Evolutionary conservation across 73 alveolate genomes (phyloP).

Genomic region (Stentor roeselii): DNA sequence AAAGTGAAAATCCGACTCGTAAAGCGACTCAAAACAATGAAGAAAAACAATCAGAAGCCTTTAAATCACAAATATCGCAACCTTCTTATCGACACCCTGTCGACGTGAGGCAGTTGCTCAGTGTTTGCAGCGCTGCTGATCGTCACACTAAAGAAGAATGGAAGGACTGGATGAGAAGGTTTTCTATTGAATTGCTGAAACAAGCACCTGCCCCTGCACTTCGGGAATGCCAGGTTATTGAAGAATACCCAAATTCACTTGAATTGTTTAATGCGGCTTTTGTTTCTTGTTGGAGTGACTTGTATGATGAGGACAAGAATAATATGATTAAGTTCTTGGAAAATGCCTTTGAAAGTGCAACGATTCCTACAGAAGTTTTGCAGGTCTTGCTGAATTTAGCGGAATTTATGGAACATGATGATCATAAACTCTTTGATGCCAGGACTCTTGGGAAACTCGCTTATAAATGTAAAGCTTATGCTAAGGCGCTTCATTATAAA

Average conservation of each 20-base stretch:
- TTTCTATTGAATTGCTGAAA: conserved; percentile 68
- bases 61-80: not conserved
- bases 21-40: not conserved
- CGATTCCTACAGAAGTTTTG: conserved; percentile 76
- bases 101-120: not conserved
- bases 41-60: conserved; percentile 14
- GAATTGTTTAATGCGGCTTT: conserved; percentile 90
- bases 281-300: conserved; percentile 82
- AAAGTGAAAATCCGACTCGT: not conserved
- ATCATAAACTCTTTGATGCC: conserved; percentile 79
- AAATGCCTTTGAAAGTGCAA: conserved; percentile 58
- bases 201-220: conserved; percentile 86
- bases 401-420: conserved; percentile 97
- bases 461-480: conserved; percentile 94
- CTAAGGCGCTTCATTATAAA: conserved; percentile 94
- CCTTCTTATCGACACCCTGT: conserved; percentile 17
- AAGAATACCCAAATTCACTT: conserved; percentile 82
- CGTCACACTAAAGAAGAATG: conserved; percentile 88
- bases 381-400: conserved; percentile 89
- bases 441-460: conserved; percentile 91
- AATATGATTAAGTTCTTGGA: conserved; percentile 57
- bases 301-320: conserved; percentile 70
- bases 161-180: conserved; percentile 92
- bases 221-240: conserved; percentile 76
- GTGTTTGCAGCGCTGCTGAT: conserved; percentile 65